These are phyloP conservation scores for Lathyrus tuberosus DNA, from an alignment of 306 rosid genomes.

Conservation along the genomic window DNA sequence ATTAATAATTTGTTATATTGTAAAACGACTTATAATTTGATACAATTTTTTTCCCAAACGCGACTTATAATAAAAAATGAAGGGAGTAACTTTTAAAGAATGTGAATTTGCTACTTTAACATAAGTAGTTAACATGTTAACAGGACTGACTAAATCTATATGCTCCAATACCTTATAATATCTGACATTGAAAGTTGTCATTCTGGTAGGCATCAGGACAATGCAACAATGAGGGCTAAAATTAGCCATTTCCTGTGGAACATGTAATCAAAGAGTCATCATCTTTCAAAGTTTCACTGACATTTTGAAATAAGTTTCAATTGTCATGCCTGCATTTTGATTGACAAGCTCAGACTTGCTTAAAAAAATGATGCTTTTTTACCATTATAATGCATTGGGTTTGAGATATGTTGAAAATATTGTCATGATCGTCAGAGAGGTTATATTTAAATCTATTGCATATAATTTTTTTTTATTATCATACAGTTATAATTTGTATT, in stretches of 20 bases:
- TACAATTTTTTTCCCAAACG: too few species aligned
- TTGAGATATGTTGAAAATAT: slow-evolving; percentile 13
- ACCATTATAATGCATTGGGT: not conserved
- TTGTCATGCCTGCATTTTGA: slow-evolving; percentile 1
- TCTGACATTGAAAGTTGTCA: slow-evolving; percentile 1
- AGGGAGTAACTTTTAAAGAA: slow-evolving; percentile 17
- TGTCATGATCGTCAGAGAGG: slow-evolving; percentile 25
- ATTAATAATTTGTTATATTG: too few species aligned
- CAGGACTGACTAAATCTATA: slow-evolving; percentile 26
- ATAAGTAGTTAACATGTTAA: slow-evolving; percentile 1
- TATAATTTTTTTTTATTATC: not conserved
- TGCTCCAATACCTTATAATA: slow-evolving; percentile 22
- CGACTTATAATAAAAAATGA: too few species aligned
- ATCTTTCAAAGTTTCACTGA: slow-evolving; percentile 24
- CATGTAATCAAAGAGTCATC: slow-evolving; percentile 28
- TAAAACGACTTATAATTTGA: too few species aligned
- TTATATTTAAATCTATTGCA: slow-evolving; percentile 5
- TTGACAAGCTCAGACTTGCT: slow-evolving; percentile 19
- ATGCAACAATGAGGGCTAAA: slow-evolving; percentile 16
- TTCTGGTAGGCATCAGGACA: slow-evolving; percentile 33
- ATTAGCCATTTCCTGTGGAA: slow-evolving; percentile 29
- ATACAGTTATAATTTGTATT: slow-evolving; percentile 13
- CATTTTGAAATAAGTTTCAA: slow-evolving; percentile 3
- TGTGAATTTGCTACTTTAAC: slow-evolving; percentile 14
- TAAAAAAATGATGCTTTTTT: slow-evolving; percentile 11